Conservation (phyloP, 306 rosid species). For the Casuarina glauca region DNA sequence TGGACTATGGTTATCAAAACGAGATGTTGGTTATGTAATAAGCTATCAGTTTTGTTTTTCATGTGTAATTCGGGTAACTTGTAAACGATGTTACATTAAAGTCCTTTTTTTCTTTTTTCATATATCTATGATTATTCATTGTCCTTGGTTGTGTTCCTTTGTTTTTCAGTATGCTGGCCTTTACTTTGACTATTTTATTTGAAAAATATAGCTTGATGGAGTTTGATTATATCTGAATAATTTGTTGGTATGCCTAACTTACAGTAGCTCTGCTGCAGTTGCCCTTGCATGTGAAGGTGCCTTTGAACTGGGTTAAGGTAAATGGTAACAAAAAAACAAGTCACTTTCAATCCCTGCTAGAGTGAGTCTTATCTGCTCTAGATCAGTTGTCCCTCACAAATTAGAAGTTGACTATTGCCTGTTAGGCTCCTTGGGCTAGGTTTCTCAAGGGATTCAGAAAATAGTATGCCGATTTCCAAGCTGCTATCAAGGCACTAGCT, state of each 20-base stretch:
- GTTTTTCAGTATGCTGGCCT: constrained; percentile 3
- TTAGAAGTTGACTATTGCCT: constrained; percentile 68
- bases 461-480: constrained; percentile 74
- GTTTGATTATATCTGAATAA: constrained; percentile 22
- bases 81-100: constrained; percentile 6
- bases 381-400: constrained; percentile 69
- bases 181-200: constrained; percentile 17
- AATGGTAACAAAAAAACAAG: constrained; percentile 83
- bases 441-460: constrained; percentile 67
- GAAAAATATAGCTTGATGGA: constrained; percentile 10
- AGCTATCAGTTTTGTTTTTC: not conserved
- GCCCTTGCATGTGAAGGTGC: constrained; percentile 70
- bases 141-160: not conserved
- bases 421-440: constrained; percentile 82
- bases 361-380: constrained; percentile 60
- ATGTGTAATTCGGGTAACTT: not conserved
- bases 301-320: constrained; percentile 79
- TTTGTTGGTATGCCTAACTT: constrained; percentile 12
- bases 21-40: not conserved
- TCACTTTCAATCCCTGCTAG: constrained; percentile 83
- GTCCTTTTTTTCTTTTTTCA: constrained; percentile 17
- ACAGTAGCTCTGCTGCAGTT: constrained; percentile 52
- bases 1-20: not conserved
- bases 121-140: constrained; percentile 1
- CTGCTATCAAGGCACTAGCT: constrained; percentile 85